These are phyloP conservation scores for Pleurotus pulmonarius DNA, from an alignment of 768 basidiomycete species.

Conservation along the genomic window DNA sequence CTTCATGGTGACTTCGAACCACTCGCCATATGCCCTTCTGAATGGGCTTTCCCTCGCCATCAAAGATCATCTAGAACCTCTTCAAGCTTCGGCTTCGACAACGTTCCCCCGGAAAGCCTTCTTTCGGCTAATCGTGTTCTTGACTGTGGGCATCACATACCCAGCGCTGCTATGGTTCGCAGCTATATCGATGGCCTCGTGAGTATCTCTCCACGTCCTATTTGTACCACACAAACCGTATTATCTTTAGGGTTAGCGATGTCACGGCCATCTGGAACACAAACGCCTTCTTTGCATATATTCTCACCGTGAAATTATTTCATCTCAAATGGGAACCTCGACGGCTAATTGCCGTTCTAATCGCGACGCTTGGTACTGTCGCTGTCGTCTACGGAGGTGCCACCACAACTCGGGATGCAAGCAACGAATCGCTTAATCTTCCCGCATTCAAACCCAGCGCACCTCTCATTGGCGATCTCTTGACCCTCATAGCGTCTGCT, in stretches of 20 bases:
- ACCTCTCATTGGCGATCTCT: slow-evolving; percentile 67
- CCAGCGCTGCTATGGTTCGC: slow-evolving; percentile 76
- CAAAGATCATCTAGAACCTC: slow-evolving; percentile 39
- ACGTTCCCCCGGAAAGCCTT: slow-evolving; percentile 35
- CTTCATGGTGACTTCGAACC: slow-evolving; percentile 47
- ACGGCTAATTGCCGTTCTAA: slow-evolving; percentile 64
- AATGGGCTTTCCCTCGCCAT: slow-evolving; percentile 49
- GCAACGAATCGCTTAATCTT: slow-evolving; percentile 6
- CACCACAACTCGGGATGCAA: slow-evolving; percentile 17
- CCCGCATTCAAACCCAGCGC: slow-evolving; percentile 32
- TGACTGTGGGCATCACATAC: slow-evolving; percentile 57
- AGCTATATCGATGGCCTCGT: slow-evolving; percentile 70
- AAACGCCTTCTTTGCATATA: slow-evolving; percentile 88
- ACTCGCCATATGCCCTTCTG: slow-evolving; percentile 46
- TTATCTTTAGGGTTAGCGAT: slow-evolving; percentile 61
- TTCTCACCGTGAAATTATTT: slow-evolving; percentile 75
- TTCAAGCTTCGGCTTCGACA: slow-evolving; percentile 24
- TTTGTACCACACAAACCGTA: slow-evolving; percentile 9
- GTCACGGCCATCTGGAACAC: slow-evolving; percentile 75
- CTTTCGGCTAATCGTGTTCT: slow-evolving; percentile 29
- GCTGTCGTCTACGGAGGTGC: slow-evolving; percentile 81
- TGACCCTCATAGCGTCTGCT: slow-evolving; percentile 71
- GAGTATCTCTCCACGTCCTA: slow-evolving; percentile 27
- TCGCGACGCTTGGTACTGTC: slow-evolving; percentile 80
- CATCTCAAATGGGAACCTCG: slow-evolving; percentile 58